These are phyloP conservation scores for Gamarada debralockiae DNA, from an alignment of 495 filamentous ascomycete species.

Conservation along the genomic window DNA sequence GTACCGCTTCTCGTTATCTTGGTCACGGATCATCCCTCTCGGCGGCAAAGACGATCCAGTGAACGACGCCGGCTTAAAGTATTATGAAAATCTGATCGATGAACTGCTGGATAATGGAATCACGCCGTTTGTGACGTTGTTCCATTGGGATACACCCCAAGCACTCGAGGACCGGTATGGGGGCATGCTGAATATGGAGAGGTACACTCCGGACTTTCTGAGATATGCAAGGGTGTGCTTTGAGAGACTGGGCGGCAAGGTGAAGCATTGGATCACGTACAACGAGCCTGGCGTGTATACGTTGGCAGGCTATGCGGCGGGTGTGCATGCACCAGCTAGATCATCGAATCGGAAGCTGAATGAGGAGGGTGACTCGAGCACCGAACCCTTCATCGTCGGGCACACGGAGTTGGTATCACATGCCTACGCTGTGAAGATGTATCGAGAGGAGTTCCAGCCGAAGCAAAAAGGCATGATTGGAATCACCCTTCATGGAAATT, in stretches of 20 bases:
- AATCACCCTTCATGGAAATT: slow-evolving; percentile 57
- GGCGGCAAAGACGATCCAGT: slow-evolving; percentile 56
- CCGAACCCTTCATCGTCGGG: slow-evolving; percentile 55
- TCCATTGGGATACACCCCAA: slow-evolving; percentile 61
- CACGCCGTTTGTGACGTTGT: slow-evolving; percentile 54
- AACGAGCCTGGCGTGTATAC: slow-evolving; percentile 57
- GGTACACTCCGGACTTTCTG: slow-evolving; percentile 57
- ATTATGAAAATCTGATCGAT: slow-evolving; percentile 55
- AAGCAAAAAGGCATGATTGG: slow-evolving; percentile 53
- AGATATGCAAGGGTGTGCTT: slow-evolving; percentile 55
- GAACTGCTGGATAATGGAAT: slow-evolving; percentile 54
- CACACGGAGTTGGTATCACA: slow-evolving; percentile 56
- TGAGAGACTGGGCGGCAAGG: slow-evolving; percentile 51
- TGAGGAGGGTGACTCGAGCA: slow-evolving; percentile 48
- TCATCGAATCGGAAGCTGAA: slow-evolving; percentile 48
- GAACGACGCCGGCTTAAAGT: slow-evolving; percentile 53
- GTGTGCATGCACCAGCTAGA: slow-evolving; percentile 51
- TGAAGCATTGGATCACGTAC: slow-evolving; percentile 60
- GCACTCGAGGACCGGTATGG: slow-evolving; percentile 55
- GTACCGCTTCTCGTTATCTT: slow-evolving; percentile 73
- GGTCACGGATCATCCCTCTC: slow-evolving; percentile 66
- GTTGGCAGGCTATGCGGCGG: slow-evolving; percentile 47
- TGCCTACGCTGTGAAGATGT: slow-evolving; percentile 56
- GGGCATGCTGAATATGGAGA: slow-evolving; percentile 50
- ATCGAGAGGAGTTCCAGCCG: slow-evolving; percentile 61